phyloP scores from a whole-genome alignment of 1,284 basidiomycete genomes.

The Heterobasidion irregulare region DNA sequence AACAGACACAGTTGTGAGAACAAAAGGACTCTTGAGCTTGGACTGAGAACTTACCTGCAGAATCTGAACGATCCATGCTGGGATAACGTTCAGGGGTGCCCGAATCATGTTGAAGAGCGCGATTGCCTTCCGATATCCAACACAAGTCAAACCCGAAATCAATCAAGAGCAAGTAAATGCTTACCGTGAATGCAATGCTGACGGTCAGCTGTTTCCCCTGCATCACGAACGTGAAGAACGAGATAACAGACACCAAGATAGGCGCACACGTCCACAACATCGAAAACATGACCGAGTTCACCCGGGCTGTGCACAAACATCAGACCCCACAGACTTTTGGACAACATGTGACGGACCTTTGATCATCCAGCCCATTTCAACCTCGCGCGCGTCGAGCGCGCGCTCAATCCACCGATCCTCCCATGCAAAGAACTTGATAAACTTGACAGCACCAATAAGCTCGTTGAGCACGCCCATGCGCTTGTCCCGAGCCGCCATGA shows the following conservation, averaged over 20 bases:
- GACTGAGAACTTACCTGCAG: slow-evolving; percentile 35
- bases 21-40: background rate
- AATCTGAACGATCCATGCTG: slow-evolving; percentile 55
- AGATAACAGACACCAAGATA: slow-evolving; percentile 60
- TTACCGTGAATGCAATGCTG: slow-evolving; percentile 62
- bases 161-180: slow-evolving; percentile 15
- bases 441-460: slow-evolving; percentile 73
- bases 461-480: slow-evolving; percentile 85
- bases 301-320: slow-evolving; percentile 33
- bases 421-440: slow-evolving; percentile 87
- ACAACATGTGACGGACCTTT: slow-evolving; percentile 32
- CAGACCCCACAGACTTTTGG: background rate
- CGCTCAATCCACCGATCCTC: slow-evolving; percentile 67
- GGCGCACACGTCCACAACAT: slow-evolving; percentile 60
- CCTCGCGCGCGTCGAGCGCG: slow-evolving; percentile 45
- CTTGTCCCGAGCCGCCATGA: slow-evolving; percentile 71
- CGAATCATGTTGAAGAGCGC: slow-evolving; percentile 67
- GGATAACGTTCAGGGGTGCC: slow-evolving; percentile 63
- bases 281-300: slow-evolving; percentile 59
- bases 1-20: slow-evolving; percentile 12
- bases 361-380: slow-evolving; percentile 64
- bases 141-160: slow-evolving; percentile 2
- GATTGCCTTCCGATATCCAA: slow-evolving; percentile 38
- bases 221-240: slow-evolving; percentile 56
- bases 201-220: slow-evolving; percentile 61